Percentiles rank a stretch among this genome's conserved stretches.
These are phyloP conservation scores for Stagonosporopsis cucurbitacearum DNA, from an alignment of 2,329 filamentous ascomycete genomes.

Conservation along the genomic window DNA sequence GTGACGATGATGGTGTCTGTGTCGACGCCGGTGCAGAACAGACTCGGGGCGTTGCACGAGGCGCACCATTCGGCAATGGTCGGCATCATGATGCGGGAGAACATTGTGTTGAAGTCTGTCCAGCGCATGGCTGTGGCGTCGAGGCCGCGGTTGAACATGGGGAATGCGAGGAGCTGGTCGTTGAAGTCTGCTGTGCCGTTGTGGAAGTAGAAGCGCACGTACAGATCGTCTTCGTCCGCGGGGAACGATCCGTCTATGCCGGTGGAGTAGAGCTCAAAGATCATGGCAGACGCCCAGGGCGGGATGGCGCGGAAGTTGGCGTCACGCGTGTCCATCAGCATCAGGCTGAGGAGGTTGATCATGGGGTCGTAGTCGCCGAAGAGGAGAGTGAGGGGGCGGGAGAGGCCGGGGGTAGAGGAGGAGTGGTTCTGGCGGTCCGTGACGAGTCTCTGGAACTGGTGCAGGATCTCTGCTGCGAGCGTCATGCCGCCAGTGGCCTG, in stretches of 20 bases:
- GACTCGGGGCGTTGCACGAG: constrained; percentile 52
- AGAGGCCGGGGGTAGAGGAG: constrained; percentile 28
- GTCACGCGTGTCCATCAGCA: constrained; percentile 30
- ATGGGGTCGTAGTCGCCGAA: constrained; percentile 46
- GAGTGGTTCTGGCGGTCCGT: constrained; percentile 15
- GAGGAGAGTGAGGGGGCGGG: constrained; percentile 54
- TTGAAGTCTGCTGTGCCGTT: constrained; percentile 60
- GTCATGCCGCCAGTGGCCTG: constrained; percentile 43
- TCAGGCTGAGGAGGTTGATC: constrained; percentile 40
- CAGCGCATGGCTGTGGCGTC: constrained; percentile 57
- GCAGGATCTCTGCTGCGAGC: constrained; percentile 35
- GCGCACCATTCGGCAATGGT: constrained; percentile 61
- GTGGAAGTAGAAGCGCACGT: constrained; percentile 63
- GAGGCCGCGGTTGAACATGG: constrained; percentile 59
- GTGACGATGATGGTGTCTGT: constrained; percentile 10
- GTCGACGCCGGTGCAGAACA: constrained; percentile 60
- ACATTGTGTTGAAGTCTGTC: constrained; percentile 56
- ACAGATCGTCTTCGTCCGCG: constrained; percentile 54
- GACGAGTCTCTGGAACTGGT: constrained; percentile 32
- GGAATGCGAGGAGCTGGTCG: constrained; percentile 50
- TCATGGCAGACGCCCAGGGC: constrained; percentile 42
- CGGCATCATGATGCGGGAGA: constrained; percentile 53
- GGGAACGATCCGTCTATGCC: constrained; percentile 45
- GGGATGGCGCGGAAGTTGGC: constrained; percentile 34
- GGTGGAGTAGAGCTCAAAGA: constrained; percentile 56